Conservation (phyloP, 2,329 filamentous ascomycete species). For the Sclerotinia borealis region DNA sequence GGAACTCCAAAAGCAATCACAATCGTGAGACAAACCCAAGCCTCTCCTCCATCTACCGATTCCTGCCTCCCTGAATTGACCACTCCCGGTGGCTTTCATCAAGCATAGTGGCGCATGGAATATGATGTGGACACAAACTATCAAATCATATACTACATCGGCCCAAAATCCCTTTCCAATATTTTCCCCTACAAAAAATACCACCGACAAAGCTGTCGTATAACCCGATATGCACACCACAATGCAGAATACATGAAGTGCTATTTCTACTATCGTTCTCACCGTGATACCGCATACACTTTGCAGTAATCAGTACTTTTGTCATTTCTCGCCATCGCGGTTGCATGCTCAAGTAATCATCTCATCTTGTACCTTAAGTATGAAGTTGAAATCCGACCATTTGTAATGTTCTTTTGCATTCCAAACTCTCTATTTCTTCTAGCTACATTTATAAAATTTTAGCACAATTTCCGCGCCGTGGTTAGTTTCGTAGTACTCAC, state of each 20-base stretch:
- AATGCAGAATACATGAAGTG: constrained; percentile 1
- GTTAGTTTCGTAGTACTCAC: neutral
- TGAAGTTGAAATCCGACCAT: neutral
- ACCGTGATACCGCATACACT: constrained; percentile 2
- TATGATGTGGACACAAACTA: neutral
- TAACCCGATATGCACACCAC: constrained; percentile 8
- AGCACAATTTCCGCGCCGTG: neutral
- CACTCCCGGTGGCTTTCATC: neutral
- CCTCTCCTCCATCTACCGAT: neutral
- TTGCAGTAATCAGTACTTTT: constrained; percentile 6
- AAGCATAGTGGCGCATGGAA: neutral
- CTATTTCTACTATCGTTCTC: neutral
- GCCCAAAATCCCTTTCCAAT: constrained; percentile 1
- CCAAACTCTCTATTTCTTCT: neutral
- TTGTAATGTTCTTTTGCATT: neutral
- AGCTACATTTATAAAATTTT: neutral
- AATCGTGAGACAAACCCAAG: neutral
- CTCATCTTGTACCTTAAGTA: neutral
- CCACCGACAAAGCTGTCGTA: constrained; percentile 7
- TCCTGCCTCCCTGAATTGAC: neutral
- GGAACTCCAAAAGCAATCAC: neutral
- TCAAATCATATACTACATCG: neutral
- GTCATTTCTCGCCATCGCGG: neutral
- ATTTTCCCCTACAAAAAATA: neutral
- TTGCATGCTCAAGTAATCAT: neutral